phyloP scores from a whole-genome alignment of 2,329 filamentous ascomycete genomes.

The Hymenoscyphus fructigenus region DNA sequence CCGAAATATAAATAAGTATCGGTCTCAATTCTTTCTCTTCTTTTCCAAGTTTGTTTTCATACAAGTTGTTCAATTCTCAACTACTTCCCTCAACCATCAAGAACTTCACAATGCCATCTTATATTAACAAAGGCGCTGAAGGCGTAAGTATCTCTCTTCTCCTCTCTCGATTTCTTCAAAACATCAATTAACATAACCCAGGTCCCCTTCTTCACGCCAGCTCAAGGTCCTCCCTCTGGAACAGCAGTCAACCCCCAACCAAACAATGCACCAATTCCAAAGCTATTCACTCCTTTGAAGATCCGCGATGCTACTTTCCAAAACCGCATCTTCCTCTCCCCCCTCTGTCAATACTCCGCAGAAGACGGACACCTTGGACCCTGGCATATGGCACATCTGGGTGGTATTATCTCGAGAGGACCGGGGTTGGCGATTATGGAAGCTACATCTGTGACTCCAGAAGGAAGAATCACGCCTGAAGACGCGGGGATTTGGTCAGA shows the following conservation, averaged over 20 bases:
- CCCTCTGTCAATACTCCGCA: conserved; percentile 67
- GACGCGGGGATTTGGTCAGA: conserved; percentile 83
- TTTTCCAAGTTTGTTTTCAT: neutral
- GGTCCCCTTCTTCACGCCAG: conserved; percentile 47
- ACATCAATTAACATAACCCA: conserved; percentile 17
- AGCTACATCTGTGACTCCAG: conserved; percentile 70
- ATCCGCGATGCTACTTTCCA: conserved; percentile 55
- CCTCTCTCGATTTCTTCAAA: neutral
- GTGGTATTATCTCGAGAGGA: conserved; percentile 74
- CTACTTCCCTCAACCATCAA: neutral
- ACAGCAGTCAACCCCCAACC: conserved; percentile 46
- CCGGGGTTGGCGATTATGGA: conserved; percentile 74
- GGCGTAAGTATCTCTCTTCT: conserved; percentile 23
- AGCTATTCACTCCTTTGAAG: conserved; percentile 44
- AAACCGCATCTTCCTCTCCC: conserved; percentile 62
- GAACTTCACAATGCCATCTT: conserved; percentile 13
- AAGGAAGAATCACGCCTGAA: conserved; percentile 81
- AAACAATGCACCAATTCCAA: conserved; percentile 50
- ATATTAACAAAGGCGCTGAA: conserved; percentile 29
- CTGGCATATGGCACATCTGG: conserved; percentile 81
- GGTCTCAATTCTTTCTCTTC: neutral
- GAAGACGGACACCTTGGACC: conserved; percentile 71
- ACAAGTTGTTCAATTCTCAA: neutral
- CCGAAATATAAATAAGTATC: neutral
- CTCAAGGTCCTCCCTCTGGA: conserved; percentile 46